Conservation (phyloP, 2,329 filamentous ascomycete genomes). For the Thermothelomyces thermophilus region DNA sequence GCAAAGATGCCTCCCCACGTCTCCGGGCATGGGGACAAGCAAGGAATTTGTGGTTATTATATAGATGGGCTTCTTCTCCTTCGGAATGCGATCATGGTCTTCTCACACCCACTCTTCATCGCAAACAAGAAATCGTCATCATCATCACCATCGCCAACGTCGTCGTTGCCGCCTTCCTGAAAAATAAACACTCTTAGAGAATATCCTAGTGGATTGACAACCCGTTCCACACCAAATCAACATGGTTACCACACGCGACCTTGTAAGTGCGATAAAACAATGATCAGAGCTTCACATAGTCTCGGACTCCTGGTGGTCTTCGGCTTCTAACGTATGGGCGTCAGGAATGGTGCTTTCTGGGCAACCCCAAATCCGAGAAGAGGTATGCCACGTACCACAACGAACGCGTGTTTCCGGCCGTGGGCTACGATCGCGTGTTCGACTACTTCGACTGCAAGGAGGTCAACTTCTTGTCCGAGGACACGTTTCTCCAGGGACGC, state of each 20-base stretch:
- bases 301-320: not conserved
- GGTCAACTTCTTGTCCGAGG: constrained; percentile 18
- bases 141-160: no score
- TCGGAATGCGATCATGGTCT: no score
- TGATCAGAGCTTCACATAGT: no score
- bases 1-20: no score
- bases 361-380: constrained; percentile 17
- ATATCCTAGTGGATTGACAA: no score
- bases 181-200: no score
- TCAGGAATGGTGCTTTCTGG: constrained; percentile 18
- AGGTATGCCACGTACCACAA: constrained; percentile 1
- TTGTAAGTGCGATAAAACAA: no score
- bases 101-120: not conserved
- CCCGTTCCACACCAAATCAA: no score
- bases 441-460: constrained; percentile 19
- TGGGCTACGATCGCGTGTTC: constrained; percentile 18
- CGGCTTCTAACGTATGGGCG: constrained; percentile 1
- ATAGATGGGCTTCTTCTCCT: no score
- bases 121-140: not conserved
- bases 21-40: no score
- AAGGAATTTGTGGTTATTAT: no score
- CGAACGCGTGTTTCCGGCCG: constrained; percentile 7
- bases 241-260: constrained; percentile 15
- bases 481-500: constrained; percentile 14
- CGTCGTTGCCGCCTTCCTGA: no score